Base-by-base conservation (phyloP, 129 eudicot genomes). In the Flaveria linearis region DNA sequence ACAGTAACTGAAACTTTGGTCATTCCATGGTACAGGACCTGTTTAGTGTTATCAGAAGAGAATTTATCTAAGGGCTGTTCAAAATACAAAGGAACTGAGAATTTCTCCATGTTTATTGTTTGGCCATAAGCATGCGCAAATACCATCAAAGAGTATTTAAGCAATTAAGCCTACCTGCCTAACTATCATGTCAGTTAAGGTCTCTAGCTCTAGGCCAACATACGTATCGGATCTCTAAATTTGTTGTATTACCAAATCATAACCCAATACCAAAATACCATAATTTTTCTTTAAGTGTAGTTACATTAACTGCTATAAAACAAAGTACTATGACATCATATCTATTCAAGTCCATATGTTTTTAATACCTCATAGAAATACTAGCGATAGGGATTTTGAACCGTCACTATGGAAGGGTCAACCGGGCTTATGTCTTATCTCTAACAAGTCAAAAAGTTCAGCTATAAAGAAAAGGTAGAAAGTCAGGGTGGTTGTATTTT, bases 91-190 rank as follows among this genome's bases (percentile, higher is more conserved):
- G 25, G 14, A 58, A 42, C 69, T 57, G 10, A 33, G 57, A 73
- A 57, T 73, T 16, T 41, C 57, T 73, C 14, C 68, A 49, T 5
- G 13, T 14, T 22, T 42, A 52, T 39, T 36, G 53, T 73, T 56
- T 0, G 78, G 52, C 57, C 41, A 30, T 72, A 72, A 55, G 65
- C 76, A 53, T 72, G 51, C 53, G 51, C 17, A 52, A 72, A 30
- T 15, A 52, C 51, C 51, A 72, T 50, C 69, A 42, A 39, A 22
- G 68, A 13, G 26, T 73, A 23, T 50, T 13, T 1, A 42, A 42
- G 7, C 36, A 36, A 36, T 36, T 36, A 36, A 5, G 8, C 41
- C 9, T 73, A 58, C 41, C 41, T 16, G 15, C 47, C 77, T 57
- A 57, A 73, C 68, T 28, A 17, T 36, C 52, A 39, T 57, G 57